Evolutionary conservation across 169 alveolate genomes (phyloP).

Genomic region (Babesia ovis): DNA sequence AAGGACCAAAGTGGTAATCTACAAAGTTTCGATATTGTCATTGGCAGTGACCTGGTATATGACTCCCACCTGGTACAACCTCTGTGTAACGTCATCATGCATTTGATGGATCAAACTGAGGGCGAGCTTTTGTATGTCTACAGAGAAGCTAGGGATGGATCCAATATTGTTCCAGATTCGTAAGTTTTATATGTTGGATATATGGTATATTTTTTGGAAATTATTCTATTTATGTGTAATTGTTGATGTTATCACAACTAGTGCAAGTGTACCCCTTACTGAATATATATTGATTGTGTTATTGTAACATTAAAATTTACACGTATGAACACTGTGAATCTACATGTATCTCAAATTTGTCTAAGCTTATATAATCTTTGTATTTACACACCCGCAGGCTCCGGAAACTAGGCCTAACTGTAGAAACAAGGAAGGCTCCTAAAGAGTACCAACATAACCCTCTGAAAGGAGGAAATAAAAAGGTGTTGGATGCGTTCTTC

Average conservation of each 20-base stretch:
- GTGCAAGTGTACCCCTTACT: neutral
- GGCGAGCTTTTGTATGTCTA: conserved; percentile 71
- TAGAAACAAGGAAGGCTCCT: conserved; percentile 45
- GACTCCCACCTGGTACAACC: conserved; percentile 64
- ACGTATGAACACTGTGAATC: too few species aligned
- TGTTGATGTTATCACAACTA: neutral
- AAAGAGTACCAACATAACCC: conserved; percentile 43
- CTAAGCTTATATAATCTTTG: too few species aligned
- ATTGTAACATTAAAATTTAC: too few species aligned
- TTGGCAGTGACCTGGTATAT: conserved; percentile 78
- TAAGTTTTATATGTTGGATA: conserved; percentile 34
- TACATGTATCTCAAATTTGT: too few species aligned
- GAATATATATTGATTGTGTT: too few species aligned
- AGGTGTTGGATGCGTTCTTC: conserved; percentile 35
- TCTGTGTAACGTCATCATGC: conserved; percentile 43
- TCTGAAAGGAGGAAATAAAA: neutral
- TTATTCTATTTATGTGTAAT: neutral
- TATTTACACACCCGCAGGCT: conserved; percentile 23
- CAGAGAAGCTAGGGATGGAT: conserved; percentile 69
- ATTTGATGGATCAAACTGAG: conserved; percentile 20
- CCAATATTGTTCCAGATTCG: conserved; percentile 50
- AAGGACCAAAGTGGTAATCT: conserved; percentile 11
- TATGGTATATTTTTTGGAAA: too few species aligned
- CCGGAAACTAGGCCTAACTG: conserved; percentile 27
- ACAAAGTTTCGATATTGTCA: conserved; percentile 53